Conservation (phyloP, 1,284 basidiomycete species). For the Ustilago hordei region DNA sequence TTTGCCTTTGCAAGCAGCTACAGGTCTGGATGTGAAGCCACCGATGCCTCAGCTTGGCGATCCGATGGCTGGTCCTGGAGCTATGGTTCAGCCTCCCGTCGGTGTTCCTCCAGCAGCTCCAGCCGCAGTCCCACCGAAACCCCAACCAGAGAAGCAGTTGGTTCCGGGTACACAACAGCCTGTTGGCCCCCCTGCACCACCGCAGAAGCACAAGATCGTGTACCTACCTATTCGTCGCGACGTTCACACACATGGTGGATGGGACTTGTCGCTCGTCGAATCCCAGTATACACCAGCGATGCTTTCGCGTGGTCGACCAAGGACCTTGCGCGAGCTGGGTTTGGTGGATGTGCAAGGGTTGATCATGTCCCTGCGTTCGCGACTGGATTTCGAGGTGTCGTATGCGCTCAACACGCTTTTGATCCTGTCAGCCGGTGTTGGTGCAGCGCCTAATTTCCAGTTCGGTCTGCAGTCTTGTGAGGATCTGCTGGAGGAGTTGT, state of each 20-base stretch:
- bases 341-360: slow-evolving; percentile 88
- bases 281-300: slow-evolving; percentile 74
- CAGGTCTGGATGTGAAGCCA: slow-evolving; percentile 34
- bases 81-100: slow-evolving; percentile 18
- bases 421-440: slow-evolving; percentile 78
- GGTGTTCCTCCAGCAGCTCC: slow-evolving; percentile 7
- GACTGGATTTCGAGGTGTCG: slow-evolving; percentile 84
- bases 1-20: slow-evolving; percentile 9
- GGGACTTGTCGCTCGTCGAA: slow-evolving; percentile 81
- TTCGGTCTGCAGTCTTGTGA: slow-evolving; percentile 78
- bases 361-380: slow-evolving; percentile 87
- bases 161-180: slow-evolving; percentile 45
- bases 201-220: slow-evolving; percentile 83
- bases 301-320: slow-evolving; percentile 73
- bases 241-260: slow-evolving; percentile 83
- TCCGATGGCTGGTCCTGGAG: slow-evolving; percentile 14
- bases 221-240: slow-evolving; percentile 86
- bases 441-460: slow-evolving; percentile 76
- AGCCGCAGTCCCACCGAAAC: slow-evolving; percentile 9
- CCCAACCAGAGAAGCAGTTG: slow-evolving; percentile 33
- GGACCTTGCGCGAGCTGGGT: slow-evolving; percentile 82
- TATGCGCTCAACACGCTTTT: slow-evolving; percentile 90
- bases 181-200: slow-evolving; percentile 37
- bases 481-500: slow-evolving; percentile 85
- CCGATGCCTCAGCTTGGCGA: slow-evolving; percentile 28